Base-by-base conservation (phyloP, 1,139 yeast genomes). In the Sugiyamaella pinicola region DNA sequence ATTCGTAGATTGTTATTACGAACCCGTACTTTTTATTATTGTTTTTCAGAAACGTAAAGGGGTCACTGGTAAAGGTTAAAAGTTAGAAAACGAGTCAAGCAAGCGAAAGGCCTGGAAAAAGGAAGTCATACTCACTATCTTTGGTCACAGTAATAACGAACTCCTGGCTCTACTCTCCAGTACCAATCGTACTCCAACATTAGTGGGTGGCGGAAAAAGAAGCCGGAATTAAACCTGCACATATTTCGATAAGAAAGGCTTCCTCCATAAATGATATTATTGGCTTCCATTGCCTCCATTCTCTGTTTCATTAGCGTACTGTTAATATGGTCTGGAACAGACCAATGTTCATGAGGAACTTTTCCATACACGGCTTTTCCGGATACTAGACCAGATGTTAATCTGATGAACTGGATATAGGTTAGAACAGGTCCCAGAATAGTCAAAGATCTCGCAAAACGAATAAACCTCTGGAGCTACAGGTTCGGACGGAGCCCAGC, bases 111-210 rank as follows among this genome's bases (percentile, higher is more conserved):
- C n/a, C n/a, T n/a, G n/a, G n/a, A 43, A 31, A 33, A 21, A 43
- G 2, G 17, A 31, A n/a, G 28, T 15, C 13, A 12, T 31, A 35
- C 35, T 21, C 53, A 55, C 48, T 53, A 47, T 55, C 56, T 49
- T 58, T 69, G 70, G 59, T 90, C 96, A 69, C 97, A 90, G 67
- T 75, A 87, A 68, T 87, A 89, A 61, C 87, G 82, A 33, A 91
- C 93, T 55, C 84, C 83, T 0, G 99, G 98, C 68, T 91, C 99
- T 2, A 91, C 96, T 54, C 99, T 74, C 83, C 96, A 90, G 72
- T 91, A 91, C 80, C 87, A 91, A 57, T 87, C 89, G 64, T 85
- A 83, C 51, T 82, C 72, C 40, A 73, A 68, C 56, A 90, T 75
- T 39, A 89, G 70, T 35, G 82, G 81, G 62, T 90, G 96, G 56